Base-by-base conservation (phyloP, 2,329 filamentous ascomycete species). In the Aspergillus phoenicis region DNA sequence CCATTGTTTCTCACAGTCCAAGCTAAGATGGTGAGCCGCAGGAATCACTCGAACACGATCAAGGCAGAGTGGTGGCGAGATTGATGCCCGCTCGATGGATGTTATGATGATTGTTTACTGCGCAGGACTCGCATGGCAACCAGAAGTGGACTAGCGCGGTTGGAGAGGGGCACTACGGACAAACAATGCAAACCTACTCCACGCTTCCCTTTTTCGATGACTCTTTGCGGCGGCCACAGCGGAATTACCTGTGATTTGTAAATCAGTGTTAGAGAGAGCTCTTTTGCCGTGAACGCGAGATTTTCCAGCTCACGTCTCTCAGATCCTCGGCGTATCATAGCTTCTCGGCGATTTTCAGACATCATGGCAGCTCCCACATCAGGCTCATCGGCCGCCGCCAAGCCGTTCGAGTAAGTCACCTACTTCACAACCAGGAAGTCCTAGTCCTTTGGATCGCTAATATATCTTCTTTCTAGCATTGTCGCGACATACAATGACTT, bases 401-500 rank as follows among this genome's bases (percentile, higher is more conserved):
- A 76, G 55, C 70, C 75, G 15, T 79, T 79, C 53, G 76, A 79
- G 77, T 77, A 67, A 70, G 76, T 62, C 28, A 30, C n/a, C 17
- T 22, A 39, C 10, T 45, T 43, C 13, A 2, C 22, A 64, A 22
- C 20, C 15, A 33, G 15, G 28, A 38, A 30, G 41, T 48, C 38
- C 22, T 49, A 26, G 38, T 56, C 8, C 38, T 39, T 36, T 24
- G 7, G 15, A 15, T 36, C 59, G 52, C 69, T 73, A 52, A 73
- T 58, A 45, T 39, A 49, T 13, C 8, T 43, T 22, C 41, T 45
- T 45, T 17, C 65, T 67, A 82, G 81, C 75, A 87, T 91, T 63
- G 87, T 90, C 68, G 78, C 82, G 59, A 85, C 86, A 51, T 91
- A 91, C 80, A 83, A 85, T 70, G 78, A 82, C 53, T 84, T 90